These are phyloP conservation scores for Aspergillus sp. DNA, from an alignment of 2,329 filamentous ascomycete genomes.

Conservation along the genomic window DNA sequence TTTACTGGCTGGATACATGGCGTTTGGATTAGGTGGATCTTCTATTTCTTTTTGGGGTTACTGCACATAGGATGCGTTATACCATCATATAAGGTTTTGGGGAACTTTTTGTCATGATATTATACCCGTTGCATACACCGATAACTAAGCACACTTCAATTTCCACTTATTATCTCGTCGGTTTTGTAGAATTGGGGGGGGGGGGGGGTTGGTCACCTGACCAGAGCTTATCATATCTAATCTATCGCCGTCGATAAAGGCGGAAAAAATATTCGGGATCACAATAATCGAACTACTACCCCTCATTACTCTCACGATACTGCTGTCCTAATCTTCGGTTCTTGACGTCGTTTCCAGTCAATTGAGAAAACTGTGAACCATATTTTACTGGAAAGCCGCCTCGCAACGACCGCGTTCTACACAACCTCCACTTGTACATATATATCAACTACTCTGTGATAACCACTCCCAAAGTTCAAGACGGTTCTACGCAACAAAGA, in stretches of 20 bases:
- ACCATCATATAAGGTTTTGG: too few species aligned
- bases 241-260: slow-evolving; percentile 2
- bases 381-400: neutral
- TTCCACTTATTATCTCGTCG: neutral
- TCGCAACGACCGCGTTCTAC: too few species aligned
- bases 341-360: neutral
- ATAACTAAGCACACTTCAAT: neutral
- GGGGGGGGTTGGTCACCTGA: slow-evolving; percentile 8
- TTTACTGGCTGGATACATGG: slow-evolving; percentile 8
- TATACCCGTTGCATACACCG: slow-evolving; percentile 8
- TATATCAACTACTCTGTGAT: neutral
- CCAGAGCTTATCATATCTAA: slow-evolving; percentile 12
- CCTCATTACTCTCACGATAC: neutral
- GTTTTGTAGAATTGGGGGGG: neutral
- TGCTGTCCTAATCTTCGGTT: neutral
- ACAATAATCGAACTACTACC: neutral
- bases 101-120: slow-evolving; percentile 6
- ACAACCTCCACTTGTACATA: neutral
- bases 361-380: neutral
- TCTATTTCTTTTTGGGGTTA: neutral
- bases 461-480: neutral
- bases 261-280: slow-evolving; percentile 8
- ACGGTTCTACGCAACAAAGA: neutral
- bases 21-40: slow-evolving; percentile 8
- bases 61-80: neutral